A percentile compares a stretch with the other conserved stretches of the same genome.
These are phyloP conservation scores for Yamadazyma scolyti DNA, from an alignment of 805 yeast species.

Conservation along the genomic window DNA sequence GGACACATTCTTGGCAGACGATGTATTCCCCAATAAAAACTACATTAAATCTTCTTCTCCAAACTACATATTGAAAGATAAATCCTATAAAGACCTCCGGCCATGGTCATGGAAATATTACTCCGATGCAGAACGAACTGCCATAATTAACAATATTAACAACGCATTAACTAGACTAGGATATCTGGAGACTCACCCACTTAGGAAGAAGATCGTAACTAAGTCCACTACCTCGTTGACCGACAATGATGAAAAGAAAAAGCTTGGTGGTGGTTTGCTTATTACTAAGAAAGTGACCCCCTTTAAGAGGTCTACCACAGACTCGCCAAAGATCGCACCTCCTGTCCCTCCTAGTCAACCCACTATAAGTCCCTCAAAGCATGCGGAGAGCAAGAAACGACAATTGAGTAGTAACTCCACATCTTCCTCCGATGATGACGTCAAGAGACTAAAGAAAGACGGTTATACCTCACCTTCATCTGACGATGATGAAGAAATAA, in stretches of 20 bases:
- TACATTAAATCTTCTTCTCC: not conserved
- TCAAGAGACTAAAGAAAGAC: conserved; percentile 7
- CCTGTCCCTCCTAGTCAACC: not conserved
- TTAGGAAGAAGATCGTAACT: conserved; percentile 28
- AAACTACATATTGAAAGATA: conserved; percentile 33
- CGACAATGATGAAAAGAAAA: not conserved
- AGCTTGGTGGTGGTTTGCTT: conserved; percentile 17
- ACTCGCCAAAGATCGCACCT: conserved; percentile 10
- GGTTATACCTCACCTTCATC: conserved; percentile 37
- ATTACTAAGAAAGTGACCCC: conserved; percentile 10
- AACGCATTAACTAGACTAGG: conserved; percentile 40
- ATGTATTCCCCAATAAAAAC: conserved; percentile 20
- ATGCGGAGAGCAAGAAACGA: conserved; percentile 6
- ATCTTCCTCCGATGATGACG: conserved; percentile 13
- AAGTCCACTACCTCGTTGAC: conserved; percentile 1
- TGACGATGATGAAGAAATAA: conserved; percentile 9
- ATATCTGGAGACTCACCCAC: conserved; percentile 41
- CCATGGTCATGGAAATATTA: conserved; percentile 36
- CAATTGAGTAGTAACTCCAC: conserved; percentile 7
- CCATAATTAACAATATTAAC: conserved; percentile 30
- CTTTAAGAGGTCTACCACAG: conserved; percentile 14
- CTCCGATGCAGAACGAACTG: conserved; percentile 25
- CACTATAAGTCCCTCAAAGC: conserved; percentile 1
- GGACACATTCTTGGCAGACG: conserved; percentile 29
- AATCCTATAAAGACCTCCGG: conserved; percentile 35